phyloP scores from a whole-genome alignment of 495 filamentous ascomycete species.

The Mytilinidion resinicola region DNA sequence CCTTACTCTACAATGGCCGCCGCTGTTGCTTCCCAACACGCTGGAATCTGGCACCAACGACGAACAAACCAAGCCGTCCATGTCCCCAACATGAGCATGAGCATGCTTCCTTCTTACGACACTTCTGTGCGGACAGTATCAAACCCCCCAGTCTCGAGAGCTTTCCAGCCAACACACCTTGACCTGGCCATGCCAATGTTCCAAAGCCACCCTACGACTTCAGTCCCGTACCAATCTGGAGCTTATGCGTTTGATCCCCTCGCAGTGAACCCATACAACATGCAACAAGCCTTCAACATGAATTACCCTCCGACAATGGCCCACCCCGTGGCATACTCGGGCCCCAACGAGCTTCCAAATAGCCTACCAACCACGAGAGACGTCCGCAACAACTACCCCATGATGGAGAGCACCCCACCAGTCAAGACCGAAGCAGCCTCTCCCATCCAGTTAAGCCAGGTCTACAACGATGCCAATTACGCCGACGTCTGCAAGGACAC shows the following conservation, averaged over 20 bases:
- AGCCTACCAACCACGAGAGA: conserved; percentile 16
- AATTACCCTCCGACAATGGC: conserved; percentile 15
- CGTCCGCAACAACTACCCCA: conserved; percentile 8
- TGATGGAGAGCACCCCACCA: conserved; percentile 26
- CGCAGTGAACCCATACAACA: conserved; percentile 25
- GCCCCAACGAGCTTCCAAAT: conserved; percentile 9
- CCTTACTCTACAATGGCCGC: conserved; percentile 27
- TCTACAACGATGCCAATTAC: conserved; percentile 26
- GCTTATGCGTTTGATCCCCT: conserved; percentile 29
- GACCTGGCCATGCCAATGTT: conserved; percentile 31
- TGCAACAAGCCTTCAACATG: conserved; percentile 24
- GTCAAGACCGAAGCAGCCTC: conserved; percentile 36
- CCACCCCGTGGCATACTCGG: conserved; percentile 18
- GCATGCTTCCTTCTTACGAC: conserved; percentile 23
- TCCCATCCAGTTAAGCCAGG: conserved; percentile 28
- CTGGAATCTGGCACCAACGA: conserved; percentile 29
- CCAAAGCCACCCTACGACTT: conserved; percentile 15
- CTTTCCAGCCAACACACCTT: conserved; percentile 25
- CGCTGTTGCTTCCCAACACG: conserved; percentile 28
- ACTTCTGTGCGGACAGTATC: conserved; percentile 17
- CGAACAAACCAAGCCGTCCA: conserved; percentile 23
- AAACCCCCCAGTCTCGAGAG: conserved; percentile 16
- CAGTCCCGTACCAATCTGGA: conserved; percentile 27
- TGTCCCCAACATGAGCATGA: conserved; percentile 27
- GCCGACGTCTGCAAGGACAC: conserved; percentile 11